Evolutionary conservation across 2,329 filamentous ascomycete genomes (phyloP).

Genomic region (Alternaria solani): DNA sequence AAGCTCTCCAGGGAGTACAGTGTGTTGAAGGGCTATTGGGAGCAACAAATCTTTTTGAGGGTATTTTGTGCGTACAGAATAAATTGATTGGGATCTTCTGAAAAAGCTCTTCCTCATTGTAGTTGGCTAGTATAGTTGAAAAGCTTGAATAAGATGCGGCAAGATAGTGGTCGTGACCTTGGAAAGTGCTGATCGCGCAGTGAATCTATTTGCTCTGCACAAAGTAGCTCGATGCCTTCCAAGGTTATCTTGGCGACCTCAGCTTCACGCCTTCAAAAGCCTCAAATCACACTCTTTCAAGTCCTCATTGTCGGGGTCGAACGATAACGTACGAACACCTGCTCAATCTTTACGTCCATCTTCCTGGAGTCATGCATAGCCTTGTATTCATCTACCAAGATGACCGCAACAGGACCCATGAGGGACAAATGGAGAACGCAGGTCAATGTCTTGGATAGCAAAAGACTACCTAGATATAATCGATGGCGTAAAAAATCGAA

Average conservation of each 20-base stretch:
- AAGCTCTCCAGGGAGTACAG: neutral
- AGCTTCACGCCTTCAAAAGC: neutral
- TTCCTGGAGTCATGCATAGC: neutral
- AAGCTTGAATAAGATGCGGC: neutral
- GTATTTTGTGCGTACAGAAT: neutral
- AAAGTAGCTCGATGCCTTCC: neutral
- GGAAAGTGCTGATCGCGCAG: neutral
- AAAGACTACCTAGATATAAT: neutral
- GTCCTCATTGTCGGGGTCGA: neutral
- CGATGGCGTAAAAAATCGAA: neutral
- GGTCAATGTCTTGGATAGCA: neutral
- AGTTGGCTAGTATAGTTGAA: neutral
- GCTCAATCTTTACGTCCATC: neutral
- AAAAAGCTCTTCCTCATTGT: neutral
- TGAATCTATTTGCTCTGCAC: neutral
- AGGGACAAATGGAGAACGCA: neutral
- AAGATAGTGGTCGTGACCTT: neutral
- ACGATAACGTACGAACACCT: neutral
- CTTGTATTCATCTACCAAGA: neutral
- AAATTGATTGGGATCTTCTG: neutral
- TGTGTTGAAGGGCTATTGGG: neutral
- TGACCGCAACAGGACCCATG: neutral
- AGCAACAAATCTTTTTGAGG: neutral
- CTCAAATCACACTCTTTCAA: neutral
- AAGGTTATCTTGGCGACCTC: neutral